Conservation (phyloP, 2,329 filamentous ascomycete species). For the Paecilomyces niveus region DNA sequence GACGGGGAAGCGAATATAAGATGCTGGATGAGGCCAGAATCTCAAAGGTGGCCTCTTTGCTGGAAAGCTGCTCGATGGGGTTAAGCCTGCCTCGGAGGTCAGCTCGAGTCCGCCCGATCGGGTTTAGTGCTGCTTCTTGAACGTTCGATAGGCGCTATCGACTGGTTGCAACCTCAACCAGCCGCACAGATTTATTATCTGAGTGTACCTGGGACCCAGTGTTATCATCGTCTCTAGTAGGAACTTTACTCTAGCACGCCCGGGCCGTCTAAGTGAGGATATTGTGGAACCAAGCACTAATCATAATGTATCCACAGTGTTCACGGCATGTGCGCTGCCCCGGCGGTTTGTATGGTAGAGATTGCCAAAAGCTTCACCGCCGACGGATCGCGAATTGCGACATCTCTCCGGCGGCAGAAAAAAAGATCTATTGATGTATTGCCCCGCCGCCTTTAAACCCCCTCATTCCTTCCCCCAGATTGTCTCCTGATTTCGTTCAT, state of each 20-base stretch:
- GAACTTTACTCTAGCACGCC: too few relatives aligned
- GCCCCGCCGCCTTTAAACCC: not conserved
- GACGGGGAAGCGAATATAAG: slow-evolving; percentile 18
- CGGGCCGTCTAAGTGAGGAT: too few relatives aligned
- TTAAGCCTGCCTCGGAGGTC: not conserved
- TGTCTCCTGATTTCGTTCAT: slow-evolving; percentile 7
- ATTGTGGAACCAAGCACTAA: too few relatives aligned
- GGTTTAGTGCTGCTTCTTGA: slow-evolving; percentile 2
- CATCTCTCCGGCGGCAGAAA: slow-evolving; percentile 1
- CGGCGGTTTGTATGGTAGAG: not conserved
- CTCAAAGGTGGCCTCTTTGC: slow-evolving; percentile 40
- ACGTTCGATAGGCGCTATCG: not conserved
- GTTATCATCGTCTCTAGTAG: too few relatives aligned
- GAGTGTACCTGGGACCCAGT: too few relatives aligned
- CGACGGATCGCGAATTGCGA: not conserved
- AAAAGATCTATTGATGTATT: not conserved
- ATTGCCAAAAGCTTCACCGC: not conserved
- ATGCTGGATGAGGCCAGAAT: slow-evolving; percentile 17
- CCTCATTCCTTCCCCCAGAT: too few relatives aligned
- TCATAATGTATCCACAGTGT: not conserved
- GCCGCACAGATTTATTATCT: too few relatives aligned
- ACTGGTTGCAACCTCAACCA: too few relatives aligned
- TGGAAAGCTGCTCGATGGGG: slow-evolving; percentile 1
- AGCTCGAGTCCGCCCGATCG: not conserved
- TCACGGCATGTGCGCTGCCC: not conserved